Evolutionary conservation across 2,329 filamentous ascomycete genomes (phyloP), one percentile per base, ranked within the genome.

Genomic region (Conoideocrella luteorostrata): DNA sequence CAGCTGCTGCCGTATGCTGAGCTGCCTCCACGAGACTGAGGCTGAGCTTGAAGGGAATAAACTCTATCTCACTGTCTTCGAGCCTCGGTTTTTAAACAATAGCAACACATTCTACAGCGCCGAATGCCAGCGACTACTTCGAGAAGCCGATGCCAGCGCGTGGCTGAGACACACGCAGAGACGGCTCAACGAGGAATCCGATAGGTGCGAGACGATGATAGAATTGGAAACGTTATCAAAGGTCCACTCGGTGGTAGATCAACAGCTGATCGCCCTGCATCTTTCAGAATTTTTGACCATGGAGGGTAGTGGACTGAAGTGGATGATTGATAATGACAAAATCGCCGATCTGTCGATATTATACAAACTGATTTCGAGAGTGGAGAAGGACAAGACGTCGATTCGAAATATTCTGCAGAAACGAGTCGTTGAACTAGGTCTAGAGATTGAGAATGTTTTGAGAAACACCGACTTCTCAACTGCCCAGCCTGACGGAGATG

Each of bases 271-370:
- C 39, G 71, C 74, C 33, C 76, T 79, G 35, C 86, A 93, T 52
- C 78, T 97, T 45, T 71, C 78, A 18, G 88, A 94, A 13, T 84
- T 98, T 43, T 75, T 97, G 47, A 80, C 82, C 39, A 80, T 96
- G 65, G 88, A 96, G 54, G 78, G 78, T 5, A 95, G 84, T 49
- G 93, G 93, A 1, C 75, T 96, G 33, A 81, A 78, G 50, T 82
- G 82, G 58, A 97, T 98, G 91, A 81, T 97, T 39, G 87, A 95
- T 62, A 90, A 95, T 55, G 86, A 96, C 62, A 80, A 84, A 50
- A 56, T 85, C 26, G 79, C 85, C 4, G 89, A 95, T 55, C 70
- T 98, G 9, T 72, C 74, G n/a, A 82, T 89, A 39, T 71, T 97
- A 4, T 97, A 93, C 62, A 74, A 81, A 15, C 75, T 97, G 3